Evolutionary conservation across 306 rosid species (phyloP), one percentile per base, ranked within the genome.

Genomic region (Canavalia gladiata): DNA sequence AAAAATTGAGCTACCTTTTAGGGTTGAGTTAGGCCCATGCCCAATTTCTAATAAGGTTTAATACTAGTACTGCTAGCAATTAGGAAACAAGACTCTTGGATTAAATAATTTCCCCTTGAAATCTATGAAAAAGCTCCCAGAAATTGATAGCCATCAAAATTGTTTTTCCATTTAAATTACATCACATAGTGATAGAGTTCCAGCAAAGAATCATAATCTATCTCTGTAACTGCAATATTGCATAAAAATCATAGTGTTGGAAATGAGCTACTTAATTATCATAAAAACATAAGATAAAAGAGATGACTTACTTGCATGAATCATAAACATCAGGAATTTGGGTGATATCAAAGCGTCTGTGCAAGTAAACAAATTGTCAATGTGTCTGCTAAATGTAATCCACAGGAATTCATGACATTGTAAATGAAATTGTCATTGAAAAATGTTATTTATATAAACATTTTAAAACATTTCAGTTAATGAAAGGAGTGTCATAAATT

Each of bases 291-390:
- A 47, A 43, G 31, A 35, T 62, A 52, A 54, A 54, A 76, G 63
- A 67, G 66, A 70, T 2, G 11, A 84, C 99, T 93, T 89, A 95
- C 99, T 95, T 95, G 99, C 99, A 93, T 3, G 99, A 95, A 77
- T 95, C 99, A 83, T 95, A 95, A 77, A 95, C 92, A 84, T 93
- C 99, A 41, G 99, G 99, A 86, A 95, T 95, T 86, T 95, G 99
- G 54, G 99, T 87, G 75, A 95, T 79, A 85, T 95, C 98, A 67
- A 67, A 95, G 80, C 99, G 94, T 60, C 98, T 95, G 96, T 80
- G 85, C 87, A 90, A 81, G 76, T 28, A 84, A 81, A 87, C 58
- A 58, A 56, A 80, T 18, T 54, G 60, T 77, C 72, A 87, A 82
- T 54, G 49, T 13, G 74, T 69, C 34, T 64, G 33, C 47, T 52